Base-by-base conservation (phyloP, 345 rosid species). In the Schrenkiella parvula region DNA sequence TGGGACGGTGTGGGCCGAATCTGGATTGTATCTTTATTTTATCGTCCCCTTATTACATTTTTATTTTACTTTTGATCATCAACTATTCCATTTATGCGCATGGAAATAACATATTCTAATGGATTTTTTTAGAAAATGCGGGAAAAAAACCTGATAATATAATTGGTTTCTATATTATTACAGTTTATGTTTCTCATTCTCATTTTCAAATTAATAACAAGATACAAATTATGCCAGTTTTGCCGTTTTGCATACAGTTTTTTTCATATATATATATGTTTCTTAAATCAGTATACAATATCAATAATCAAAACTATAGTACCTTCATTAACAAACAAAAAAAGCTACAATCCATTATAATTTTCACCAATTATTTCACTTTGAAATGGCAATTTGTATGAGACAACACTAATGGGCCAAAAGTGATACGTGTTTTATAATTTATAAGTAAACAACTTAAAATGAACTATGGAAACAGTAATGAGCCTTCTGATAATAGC, bases 1-100 rank as follows among this genome's bases (percentile, higher is more conserved):
- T 61, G 74, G 50, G 68, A 60, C 73, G 38, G 32, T 51, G 50
- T 68, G 69, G 65, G 73, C 51, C 68, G 51, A 58, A 62, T 42
- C 67, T 74, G 34, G 43, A 46, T 65, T 35, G 41, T 56, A 13
- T 21, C 14, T 59, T 14, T 48, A 23, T 51, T 60, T 57, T 13
- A n/a, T 34, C 43, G 3, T 34, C 19, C 5, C 21, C n/a, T 11
- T 23, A 3, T n/a, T 12, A 35, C 10, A 3, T 3, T 3, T 53
- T 17, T n/a, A 25, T 22, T 26, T 35, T 10, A 14, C 29, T 6
- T 50, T 22, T 14, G 52, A 8, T 4, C 15, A 21, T 22, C 12
- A 28, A 28, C 14, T 28, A 54, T 13, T 51, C 56, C 17, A 23
- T 22, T 66, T 23, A 13, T 57, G 13, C 34, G 56, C 34, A 22